phyloP scores from a whole-genome alignment of 768 basidiomycete species.

The Fibroporia radiculosa region DNA sequence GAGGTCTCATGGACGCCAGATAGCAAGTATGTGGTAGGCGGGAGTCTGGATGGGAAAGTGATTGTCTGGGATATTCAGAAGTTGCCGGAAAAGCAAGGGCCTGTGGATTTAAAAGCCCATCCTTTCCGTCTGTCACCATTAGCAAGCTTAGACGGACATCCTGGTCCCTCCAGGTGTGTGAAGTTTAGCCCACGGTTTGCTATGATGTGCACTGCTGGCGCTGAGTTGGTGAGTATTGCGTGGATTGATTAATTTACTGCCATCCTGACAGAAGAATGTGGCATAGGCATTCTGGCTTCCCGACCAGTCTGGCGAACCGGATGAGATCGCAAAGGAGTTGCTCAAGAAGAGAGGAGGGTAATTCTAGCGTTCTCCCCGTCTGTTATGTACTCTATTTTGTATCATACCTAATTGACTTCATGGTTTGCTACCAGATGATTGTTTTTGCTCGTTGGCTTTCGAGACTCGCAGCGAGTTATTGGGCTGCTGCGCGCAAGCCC shows the following conservation, averaged over 20 bases:
- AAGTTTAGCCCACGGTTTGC: constrained; percentile 83
- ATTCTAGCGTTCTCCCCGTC: too few species aligned
- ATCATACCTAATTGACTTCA: too few species aligned
- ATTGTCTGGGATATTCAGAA: constrained; percentile 79
- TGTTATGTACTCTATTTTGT: too few species aligned
- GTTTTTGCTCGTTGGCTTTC: too few species aligned
- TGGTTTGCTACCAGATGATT: too few species aligned
- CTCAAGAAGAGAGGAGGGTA: constrained; percentile 40
- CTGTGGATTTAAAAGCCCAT: constrained; percentile 45
- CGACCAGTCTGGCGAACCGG: constrained; percentile 58
- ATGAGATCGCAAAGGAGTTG: constrained; percentile 64
- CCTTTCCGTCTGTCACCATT: constrained; percentile 47
- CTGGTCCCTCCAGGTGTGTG: constrained; percentile 78
- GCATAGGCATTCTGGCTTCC: constrained; percentile 57
- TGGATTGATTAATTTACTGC: constrained; percentile 1
- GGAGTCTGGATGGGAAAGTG: constrained; percentile 81
- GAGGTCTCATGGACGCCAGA: constrained; percentile 95
- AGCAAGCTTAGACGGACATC: constrained; percentile 64
- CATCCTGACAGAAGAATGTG: constrained; percentile 1
- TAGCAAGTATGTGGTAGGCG: constrained; percentile 82
- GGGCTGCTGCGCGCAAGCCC: too few species aligned
- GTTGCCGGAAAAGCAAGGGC: constrained; percentile 43
- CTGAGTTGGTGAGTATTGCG: constrained; percentile 58
- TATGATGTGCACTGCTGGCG: constrained; percentile 83
- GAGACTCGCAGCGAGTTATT: too few species aligned